A percentile compares a stretch with the other conserved stretches of the same genome.
phyloP scores from a whole-genome alignment of 1,284 basidiomycete genomes.

The Pulchroboletus neoregius region DNA sequence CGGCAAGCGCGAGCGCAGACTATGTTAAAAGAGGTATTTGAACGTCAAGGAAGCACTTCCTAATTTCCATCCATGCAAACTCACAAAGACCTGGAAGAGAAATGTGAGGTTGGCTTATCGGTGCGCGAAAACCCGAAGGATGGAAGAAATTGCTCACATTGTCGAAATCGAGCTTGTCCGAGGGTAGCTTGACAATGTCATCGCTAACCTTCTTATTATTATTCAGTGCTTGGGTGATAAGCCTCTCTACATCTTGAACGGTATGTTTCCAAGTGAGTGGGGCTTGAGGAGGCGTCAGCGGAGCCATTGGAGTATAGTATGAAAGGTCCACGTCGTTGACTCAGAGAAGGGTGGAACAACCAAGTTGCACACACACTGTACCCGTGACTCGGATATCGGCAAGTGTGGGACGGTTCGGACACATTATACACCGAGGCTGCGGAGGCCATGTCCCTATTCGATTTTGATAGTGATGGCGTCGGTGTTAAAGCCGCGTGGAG shows the following conservation, averaged over 20 bases:
- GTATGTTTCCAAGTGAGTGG: conserved; percentile 67
- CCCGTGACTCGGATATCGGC: no score
- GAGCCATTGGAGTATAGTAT: conserved; percentile 22
- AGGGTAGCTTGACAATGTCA: conserved; percentile 53
- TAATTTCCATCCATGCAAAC: conserved; percentile 24
- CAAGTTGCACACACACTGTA: no score
- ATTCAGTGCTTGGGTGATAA: conserved; percentile 57
- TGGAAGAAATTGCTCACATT: conserved; percentile 40
- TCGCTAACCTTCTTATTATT: conserved; percentile 49
- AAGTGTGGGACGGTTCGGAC: no score
- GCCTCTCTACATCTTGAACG: conserved; percentile 51
- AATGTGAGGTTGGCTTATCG: no score
- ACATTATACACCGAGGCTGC: no score
- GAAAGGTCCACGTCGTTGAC: no score
- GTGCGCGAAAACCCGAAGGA: conserved; percentile 1
- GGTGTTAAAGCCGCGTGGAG: no score
- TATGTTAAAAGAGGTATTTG: no score
- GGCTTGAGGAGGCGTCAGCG: conserved; percentile 60
- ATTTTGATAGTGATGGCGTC: no score
- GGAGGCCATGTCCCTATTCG: no score
- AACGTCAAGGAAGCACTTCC: no score
- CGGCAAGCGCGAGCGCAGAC: conserved; percentile 56
- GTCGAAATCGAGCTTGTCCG: conserved; percentile 51
- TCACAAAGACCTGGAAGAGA: conserved; percentile 55
- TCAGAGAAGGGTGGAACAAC: no score